These are phyloP conservation scores for Neonectria coccinea DNA, from an alignment of 2,329 filamentous ascomycete genomes.

Conservation along the genomic window DNA sequence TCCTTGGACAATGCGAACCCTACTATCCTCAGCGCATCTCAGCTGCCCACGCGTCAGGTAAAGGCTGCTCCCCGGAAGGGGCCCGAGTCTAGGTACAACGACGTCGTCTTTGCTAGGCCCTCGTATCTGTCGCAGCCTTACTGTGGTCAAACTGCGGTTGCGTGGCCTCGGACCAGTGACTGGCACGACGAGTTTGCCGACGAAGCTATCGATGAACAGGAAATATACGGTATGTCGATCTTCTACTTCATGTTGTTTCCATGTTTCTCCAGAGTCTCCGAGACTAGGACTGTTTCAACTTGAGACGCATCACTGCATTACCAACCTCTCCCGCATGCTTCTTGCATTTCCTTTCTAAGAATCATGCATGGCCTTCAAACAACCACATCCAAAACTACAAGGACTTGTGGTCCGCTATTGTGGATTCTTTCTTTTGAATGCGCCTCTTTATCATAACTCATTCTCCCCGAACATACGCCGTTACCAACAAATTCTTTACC, in stretches of 20 bases:
- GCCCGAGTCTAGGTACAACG: conserved; percentile 61
- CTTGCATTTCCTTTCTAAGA: conserved; percentile 16
- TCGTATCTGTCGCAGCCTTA: conserved; percentile 57
- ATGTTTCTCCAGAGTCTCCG: neutral
- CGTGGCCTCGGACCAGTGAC: conserved; percentile 51
- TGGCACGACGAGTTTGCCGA: conserved; percentile 70
- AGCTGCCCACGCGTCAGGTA: conserved; percentile 82
- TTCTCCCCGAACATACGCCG: neutral
- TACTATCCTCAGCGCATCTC: conserved; percentile 86
- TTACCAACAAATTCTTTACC: neutral
- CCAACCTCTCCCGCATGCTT: neutral
- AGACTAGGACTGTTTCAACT: conserved; percentile 3
- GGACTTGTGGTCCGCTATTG: neutral
- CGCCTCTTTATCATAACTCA: neutral
- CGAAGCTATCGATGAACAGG: conserved; percentile 95
- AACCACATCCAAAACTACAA: conserved; percentile 4
- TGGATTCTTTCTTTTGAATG: neutral
- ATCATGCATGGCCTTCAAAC: conserved; percentile 8
- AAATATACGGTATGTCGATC: conserved; percentile 83
- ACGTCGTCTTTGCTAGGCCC: conserved; percentile 60
- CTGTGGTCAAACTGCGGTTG: conserved; percentile 50
- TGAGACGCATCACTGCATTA: neutral
- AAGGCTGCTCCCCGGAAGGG: conserved; percentile 60
- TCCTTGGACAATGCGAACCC: conserved; percentile 85
- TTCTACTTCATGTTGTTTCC: neutral